Evolutionary conservation across 2,329 filamentous ascomycete species (phyloP).

Genomic region (Thelonectria olida): DNA sequence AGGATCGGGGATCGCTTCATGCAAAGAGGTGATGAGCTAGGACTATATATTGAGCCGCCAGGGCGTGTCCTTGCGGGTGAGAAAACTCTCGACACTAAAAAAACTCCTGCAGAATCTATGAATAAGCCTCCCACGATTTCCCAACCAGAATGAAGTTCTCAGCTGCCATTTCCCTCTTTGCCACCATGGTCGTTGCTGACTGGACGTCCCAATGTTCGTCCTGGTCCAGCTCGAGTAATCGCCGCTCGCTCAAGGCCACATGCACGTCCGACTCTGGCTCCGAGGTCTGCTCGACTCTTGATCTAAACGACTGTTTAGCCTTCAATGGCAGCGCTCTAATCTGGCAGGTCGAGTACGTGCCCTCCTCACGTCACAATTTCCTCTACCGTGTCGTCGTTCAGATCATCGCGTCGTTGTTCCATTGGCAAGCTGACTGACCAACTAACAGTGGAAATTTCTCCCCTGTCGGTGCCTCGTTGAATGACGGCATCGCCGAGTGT

Average conservation of each 20-base stretch:
- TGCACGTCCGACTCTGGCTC: slow-evolving; percentile 2
- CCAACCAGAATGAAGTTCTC: slow-evolving; percentile 1
- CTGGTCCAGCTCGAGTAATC: neutral
- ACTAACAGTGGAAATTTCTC: slow-evolving; percentile 7
- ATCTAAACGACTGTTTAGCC: slow-evolving; percentile 6
- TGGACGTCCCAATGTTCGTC: slow-evolving; percentile 3
- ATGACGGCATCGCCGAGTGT: slow-evolving; percentile 7
- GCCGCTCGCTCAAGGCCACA: slow-evolving; percentile 1
- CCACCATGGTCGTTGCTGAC: neutral
- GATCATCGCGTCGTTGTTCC: neutral
- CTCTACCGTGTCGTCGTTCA: neutral
- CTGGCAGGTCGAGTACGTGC: slow-evolving; percentile 12
- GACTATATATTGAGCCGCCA: neutral
- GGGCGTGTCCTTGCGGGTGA: neutral
- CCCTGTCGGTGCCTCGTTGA: neutral
- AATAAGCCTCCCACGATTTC: neutral
- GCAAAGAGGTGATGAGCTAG: neutral
- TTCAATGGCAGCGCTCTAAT: neutral
- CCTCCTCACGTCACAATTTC: too few relatives aligned
- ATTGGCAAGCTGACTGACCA: neutral
- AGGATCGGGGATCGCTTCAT: neutral
- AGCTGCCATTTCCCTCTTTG: neutral
- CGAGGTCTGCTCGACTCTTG: slow-evolving; percentile 1
- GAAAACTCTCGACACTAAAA: neutral
- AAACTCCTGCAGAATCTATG: too few relatives aligned